phyloP scores from a whole-genome alignment of 345 rosid genomes.

The Lumnitzera littorea region DNA sequence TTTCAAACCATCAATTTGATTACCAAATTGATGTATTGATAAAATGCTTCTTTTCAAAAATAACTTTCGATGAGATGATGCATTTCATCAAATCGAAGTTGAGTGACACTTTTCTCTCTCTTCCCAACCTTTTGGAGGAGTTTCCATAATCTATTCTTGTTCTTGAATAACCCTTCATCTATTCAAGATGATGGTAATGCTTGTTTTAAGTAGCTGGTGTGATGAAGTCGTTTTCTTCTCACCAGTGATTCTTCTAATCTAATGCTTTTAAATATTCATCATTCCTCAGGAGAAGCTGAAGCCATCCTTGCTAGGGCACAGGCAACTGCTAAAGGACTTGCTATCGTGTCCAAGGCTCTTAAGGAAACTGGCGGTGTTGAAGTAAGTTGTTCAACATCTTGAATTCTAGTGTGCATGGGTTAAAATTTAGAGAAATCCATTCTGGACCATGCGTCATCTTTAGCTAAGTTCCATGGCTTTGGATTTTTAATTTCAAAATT shows the following conservation, averaged over 20 bases:
- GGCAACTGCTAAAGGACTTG: slow-evolving; percentile 74
- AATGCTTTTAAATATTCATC: neutral
- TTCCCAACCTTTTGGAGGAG: too few relatives aligned
- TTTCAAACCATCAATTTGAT: neutral
- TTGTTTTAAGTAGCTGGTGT: neutral
- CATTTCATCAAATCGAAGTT: too few relatives aligned
- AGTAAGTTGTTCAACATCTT: slow-evolving; percentile 34
- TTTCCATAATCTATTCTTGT: too few relatives aligned
- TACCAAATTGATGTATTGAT: neutral
- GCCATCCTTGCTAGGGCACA: slow-evolving; percentile 82
- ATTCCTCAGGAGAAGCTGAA: slow-evolving; percentile 77
- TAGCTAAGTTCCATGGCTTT: too few relatives aligned
- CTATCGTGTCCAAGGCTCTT: slow-evolving; percentile 56
- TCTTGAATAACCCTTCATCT: too few relatives aligned
- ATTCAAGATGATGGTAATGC: too few relatives aligned
- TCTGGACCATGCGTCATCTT: too few relatives aligned
- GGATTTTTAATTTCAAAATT: too few relatives aligned
- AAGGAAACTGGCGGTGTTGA: slow-evolving; percentile 78
- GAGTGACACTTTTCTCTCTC: too few relatives aligned
- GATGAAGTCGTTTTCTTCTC: neutral
- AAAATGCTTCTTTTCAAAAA: too few relatives aligned
- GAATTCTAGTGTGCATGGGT: neutral
- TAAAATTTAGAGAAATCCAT: too few relatives aligned
- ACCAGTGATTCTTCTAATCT: neutral
- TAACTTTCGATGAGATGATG: too few relatives aligned